These are phyloP conservation scores for Myxozyma neotropica DNA, from an alignment of 805 yeast species.

Conservation along the genomic window DNA sequence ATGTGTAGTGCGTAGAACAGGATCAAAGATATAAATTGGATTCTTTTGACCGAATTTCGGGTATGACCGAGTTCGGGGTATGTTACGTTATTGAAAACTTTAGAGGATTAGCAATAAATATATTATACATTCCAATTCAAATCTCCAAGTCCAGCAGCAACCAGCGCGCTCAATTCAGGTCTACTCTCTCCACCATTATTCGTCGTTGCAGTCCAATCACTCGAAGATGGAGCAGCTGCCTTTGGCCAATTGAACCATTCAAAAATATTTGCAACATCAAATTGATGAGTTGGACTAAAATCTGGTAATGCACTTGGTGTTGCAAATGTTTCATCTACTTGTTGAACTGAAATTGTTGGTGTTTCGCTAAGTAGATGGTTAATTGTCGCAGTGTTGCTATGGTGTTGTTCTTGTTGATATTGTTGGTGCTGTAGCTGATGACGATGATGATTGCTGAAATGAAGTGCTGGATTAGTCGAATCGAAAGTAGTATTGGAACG, in stretches of 20 bases:
- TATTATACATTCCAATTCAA: neutral
- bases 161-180: neutral
- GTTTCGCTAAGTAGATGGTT: neutral
- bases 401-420: neutral
- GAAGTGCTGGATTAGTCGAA: neutral
- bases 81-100: neutral
- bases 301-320: constrained; percentile 6
- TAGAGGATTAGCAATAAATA: neutral
- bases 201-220: neutral
- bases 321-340: neutral
- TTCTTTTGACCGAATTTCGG: neutral
- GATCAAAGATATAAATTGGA: no score
- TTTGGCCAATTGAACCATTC: constrained; percentile 39
- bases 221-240: neutral
- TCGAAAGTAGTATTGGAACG: neutral
- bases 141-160: neutral
- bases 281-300: constrained; percentile 14
- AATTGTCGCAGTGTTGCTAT: neutral
- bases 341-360: neutral
- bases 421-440: no score
- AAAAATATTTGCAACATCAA: constrained; percentile 32
- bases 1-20: no score
- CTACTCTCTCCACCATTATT: neutral
- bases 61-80: neutral
- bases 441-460: no score